These are phyloP conservation scores for Starmerella asiatica DNA, from an alignment of 805 yeast genomes.

Conservation along the genomic window DNA sequence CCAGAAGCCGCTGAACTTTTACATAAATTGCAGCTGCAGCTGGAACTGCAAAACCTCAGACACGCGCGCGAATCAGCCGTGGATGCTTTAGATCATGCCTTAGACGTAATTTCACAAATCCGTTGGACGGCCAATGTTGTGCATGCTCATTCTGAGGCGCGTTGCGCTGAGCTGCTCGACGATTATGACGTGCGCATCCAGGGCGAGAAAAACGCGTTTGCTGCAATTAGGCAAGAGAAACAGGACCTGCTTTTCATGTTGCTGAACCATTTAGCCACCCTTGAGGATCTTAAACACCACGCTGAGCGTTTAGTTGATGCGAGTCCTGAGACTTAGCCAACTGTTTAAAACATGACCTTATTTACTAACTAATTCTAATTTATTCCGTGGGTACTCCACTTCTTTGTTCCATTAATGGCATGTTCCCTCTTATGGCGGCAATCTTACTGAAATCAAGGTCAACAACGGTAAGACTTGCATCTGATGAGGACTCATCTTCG, in stretches of 20 bases:
- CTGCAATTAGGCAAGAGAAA: slow-evolving; percentile 9
- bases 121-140: slow-evolving; percentile 10
- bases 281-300: not conserved
- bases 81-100: slow-evolving; percentile 13
- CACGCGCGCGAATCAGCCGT: slow-evolving; percentile 18
- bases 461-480: slow-evolving; percentile 48
- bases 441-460: slow-evolving; percentile 52
- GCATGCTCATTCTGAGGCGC: slow-evolving; percentile 6
- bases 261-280: not conserved
- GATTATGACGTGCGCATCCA: slow-evolving; percentile 13
- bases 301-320: not conserved
- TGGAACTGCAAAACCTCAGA: slow-evolving; percentile 15
- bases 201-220: slow-evolving; percentile 6
- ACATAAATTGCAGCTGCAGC: slow-evolving; percentile 8
- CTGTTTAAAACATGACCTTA: no score
- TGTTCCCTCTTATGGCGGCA: slow-evolving; percentile 44
- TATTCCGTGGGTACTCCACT: not conserved
- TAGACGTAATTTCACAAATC: slow-evolving; percentile 10
- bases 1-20: slow-evolving; percentile 1
- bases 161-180: slow-evolving; percentile 3
- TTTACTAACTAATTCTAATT: not conserved
- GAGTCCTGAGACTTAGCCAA: no score
- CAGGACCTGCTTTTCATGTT: slow-evolving; percentile 11
- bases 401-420: slow-evolving; percentile 58
- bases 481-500: slow-evolving; percentile 67